phyloP scores from a whole-genome alignment of 768 basidiomycete genomes.

The Kwoniella bestiolae region DNA sequence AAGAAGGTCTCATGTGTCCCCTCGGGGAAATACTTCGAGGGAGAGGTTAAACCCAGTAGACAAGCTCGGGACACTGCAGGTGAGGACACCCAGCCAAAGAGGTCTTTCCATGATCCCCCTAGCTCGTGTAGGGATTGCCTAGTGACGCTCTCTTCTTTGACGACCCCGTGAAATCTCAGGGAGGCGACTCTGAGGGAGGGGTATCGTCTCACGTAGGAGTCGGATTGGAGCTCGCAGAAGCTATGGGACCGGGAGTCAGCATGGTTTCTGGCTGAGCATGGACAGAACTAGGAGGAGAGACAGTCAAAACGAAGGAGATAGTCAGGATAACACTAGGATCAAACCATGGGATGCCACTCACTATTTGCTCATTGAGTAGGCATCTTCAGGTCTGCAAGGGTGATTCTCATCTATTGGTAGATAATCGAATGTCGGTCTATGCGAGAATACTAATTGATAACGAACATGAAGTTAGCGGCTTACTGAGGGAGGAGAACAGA shows the following conservation, averaged over 20 bases:
- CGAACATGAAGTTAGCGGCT: too few relatives aligned
- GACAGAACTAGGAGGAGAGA: too few relatives aligned
- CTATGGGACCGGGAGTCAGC: conserved; percentile 17
- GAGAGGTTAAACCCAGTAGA: conserved; percentile 64
- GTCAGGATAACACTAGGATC: too few relatives aligned
- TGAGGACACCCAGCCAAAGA: conserved; percentile 75
- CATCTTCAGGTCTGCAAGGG: conserved; percentile 42
- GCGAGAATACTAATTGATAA: conserved; percentile 33
- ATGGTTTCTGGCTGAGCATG: too few relatives aligned
- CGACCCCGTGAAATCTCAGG: conserved; percentile 60
- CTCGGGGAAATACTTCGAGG: conserved; percentile 42
- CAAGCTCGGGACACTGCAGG: conserved; percentile 70
- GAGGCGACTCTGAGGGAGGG: conserved; percentile 69
- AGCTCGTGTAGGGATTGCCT: conserved; percentile 50
- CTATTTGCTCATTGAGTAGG: conserved; percentile 45
- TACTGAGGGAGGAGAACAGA: too few relatives aligned
- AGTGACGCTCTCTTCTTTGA: conserved; percentile 51
- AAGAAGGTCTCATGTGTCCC: conserved; percentile 70
- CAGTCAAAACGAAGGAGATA: too few relatives aligned
- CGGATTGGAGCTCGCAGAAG: conserved; percentile 71
- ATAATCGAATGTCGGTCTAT: conserved; percentile 45
- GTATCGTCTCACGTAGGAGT: conserved; percentile 68
- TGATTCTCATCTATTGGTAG: conserved; percentile 50
- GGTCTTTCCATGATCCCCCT: conserved; percentile 46
- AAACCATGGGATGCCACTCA: conserved; percentile 23